Evolutionary conservation across 108 stramenopile species (phyloP), one percentile per base, ranked within the genome.

Genomic region (Stephanodiscus minutulus): DNA sequence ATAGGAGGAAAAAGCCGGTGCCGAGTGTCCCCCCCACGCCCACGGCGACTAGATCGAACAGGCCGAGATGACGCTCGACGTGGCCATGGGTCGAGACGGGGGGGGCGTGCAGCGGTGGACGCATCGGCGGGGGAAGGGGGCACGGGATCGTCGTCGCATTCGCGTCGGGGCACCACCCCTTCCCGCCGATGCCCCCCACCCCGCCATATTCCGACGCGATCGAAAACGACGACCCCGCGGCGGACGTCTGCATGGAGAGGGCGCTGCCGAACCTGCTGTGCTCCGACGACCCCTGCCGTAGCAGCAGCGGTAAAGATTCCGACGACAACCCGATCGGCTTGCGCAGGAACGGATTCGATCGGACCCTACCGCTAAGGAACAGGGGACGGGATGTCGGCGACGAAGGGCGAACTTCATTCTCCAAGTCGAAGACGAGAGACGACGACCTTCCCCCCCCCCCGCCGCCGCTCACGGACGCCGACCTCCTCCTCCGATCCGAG

Each of bases 11-110:
- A 22, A 66, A 37, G 29, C 65, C 65, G 8, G 65, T 66, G 4
- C 65, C 65, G 17, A 66, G 65, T 0, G 64, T 65, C 41, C 64
- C 64, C 7, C 64, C 64, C 15, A 65, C 64, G 35, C 64, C 64
- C 49, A 65, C 64, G 49, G 64, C 65, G n/a, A 66, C 46, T 1
- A 66, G 44, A 35, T 66, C 65, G 18, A 66, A 1, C 13, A 66
- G 54, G n/a, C 24, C 22, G 10, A 66, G 20, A 18, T 66, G 65
- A 15, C 53, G 52, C 18, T 66, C 37, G 33, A 66, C 39, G 39
- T 55, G 55, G 20, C 55, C 55, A n/a, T 56, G 55, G 27, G 55
- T 56, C 1, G 55, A 0, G 0, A 56, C 55, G 3, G 25, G 55
- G 17, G 55, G 55, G 3, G 29, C 12, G 29, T 31, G 55, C 25